These are phyloP conservation scores for Neoboletus magnificus DNA, from an alignment of 768 basidiomycete species.

Conservation along the genomic window DNA sequence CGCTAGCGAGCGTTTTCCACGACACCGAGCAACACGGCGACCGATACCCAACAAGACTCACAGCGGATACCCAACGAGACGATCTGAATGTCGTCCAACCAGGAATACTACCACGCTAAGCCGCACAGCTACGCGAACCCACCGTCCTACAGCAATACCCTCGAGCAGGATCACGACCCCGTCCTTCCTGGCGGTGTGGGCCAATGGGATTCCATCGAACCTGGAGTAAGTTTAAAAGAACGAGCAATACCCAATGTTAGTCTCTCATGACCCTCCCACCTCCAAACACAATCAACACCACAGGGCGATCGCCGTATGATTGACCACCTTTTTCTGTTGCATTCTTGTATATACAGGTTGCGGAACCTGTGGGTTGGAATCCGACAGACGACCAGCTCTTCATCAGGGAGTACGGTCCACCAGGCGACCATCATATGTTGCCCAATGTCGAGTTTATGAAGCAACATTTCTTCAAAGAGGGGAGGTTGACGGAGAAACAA, in stretches of 20 bases:
- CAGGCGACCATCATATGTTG: conserved; percentile 39
- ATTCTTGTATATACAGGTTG: conserved; percentile 47
- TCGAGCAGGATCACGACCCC: conserved; percentile 32
- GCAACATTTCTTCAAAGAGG: conserved; percentile 87
- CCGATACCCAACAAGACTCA: conserved; percentile 13
- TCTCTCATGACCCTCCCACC: conserved; percentile 16
- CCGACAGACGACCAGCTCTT: conserved; percentile 79
- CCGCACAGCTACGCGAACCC: conserved; percentile 16
- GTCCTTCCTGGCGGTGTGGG: conserved; percentile 22
- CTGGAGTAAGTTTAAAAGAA: conserved; percentile 26
- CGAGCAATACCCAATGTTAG: conserved; percentile 34
- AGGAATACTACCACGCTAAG: conserved; percentile 22
- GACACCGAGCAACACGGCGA: conserved; percentile 1
- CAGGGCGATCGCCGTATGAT: conserved; percentile 25
- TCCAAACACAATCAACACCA: conserved; percentile 9
- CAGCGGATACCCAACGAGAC: conserved; percentile 17
- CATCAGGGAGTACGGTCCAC: conserved; percentile 42
- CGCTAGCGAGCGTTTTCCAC: not conserved
- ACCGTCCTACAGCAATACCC: not conserved
- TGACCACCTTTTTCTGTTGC: conserved; percentile 22
- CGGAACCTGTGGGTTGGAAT: conserved; percentile 57
- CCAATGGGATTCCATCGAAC: conserved; percentile 20
- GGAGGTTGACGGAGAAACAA: conserved; percentile 77
- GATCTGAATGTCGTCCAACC: conserved; percentile 23
- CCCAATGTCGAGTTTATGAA: conserved; percentile 81